Conservation (phyloP, 2,329 filamentous ascomycete species). For the Xylariales sp. region DNA sequence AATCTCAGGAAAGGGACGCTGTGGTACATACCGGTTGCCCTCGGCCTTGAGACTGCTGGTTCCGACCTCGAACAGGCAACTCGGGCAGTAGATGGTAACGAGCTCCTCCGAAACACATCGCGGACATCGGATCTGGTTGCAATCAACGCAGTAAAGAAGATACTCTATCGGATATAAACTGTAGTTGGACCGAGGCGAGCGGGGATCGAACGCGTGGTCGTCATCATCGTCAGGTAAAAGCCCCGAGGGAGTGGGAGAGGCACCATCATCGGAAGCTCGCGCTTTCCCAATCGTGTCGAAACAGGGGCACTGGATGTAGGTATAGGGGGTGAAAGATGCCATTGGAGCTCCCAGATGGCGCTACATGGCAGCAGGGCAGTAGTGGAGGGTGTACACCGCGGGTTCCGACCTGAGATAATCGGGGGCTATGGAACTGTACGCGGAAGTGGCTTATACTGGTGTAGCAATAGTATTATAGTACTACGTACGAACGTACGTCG, state of each 20-base stretch:
- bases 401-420: background rate
- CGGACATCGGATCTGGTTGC: constrained; percentile 90
- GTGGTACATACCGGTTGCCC: constrained; percentile 70
- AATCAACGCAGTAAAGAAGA: constrained; percentile 95
- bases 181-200: constrained; percentile 80
- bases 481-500: too few relatives aligned
- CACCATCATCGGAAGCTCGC: constrained; percentile 25
- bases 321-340: constrained; percentile 49
- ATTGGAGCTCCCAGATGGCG: constrained; percentile 34
- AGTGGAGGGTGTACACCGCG: background rate
- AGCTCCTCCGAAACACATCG: constrained; percentile 92
- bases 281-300: constrained; percentile 16
- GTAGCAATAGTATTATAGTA: too few relatives aligned
- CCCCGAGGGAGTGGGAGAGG: constrained; percentile 14
- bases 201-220: constrained; percentile 79
- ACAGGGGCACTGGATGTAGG: constrained; percentile 64
- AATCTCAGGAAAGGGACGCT: too few relatives aligned
- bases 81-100: constrained; percentile 91
- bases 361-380: constrained; percentile 8
- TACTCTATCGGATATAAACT: constrained; percentile 91
- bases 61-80: constrained; percentile 92
- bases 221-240: constrained; percentile 46
- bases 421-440: too few relatives aligned
- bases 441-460: too few relatives aligned
- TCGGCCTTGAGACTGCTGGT: constrained; percentile 90